Evolutionary conservation across 306 rosid species (phyloP), one percentile per base, ranked within the genome.

Genomic region (Lathyrus aphaca): DNA sequence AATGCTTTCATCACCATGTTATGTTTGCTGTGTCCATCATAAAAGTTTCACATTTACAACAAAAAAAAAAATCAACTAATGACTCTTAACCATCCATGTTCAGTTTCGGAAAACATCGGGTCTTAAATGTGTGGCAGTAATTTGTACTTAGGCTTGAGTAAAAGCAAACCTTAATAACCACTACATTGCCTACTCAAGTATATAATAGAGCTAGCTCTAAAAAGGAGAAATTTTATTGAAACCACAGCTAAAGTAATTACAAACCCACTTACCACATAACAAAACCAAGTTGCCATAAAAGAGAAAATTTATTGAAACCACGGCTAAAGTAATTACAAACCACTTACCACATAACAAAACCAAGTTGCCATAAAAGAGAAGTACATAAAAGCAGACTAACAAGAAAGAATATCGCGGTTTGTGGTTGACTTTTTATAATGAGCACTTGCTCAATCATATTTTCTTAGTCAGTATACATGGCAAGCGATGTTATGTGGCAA

Each of bases 221-320:
- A 18, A 48, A 42, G 18, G 23, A 53, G 51, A 53, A 18, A 21
- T 35, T 40, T 62, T 43, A 61, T 40, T 46, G 62, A 16, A 60
- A 60, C 38, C 32, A 19, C 48, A 29, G 32, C 14, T 4, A 56
- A 11, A 12, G 32, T 60, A 53, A n/a, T 50, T 4, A 79, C 62
- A 51, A 39, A 73, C 3, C 3, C 8, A 60, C 2, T 39, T 44
- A 10, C 15, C 70, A 63, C 30, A 27, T 15, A 48, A 45, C 27
- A 25, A 79, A 67, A 65, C 56, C 49, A 71, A 64, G 15, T 35
- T 57, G 29, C 19, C 63, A 39, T 25, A 30, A 46, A 19, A 55
- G n/a, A n/a, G 38, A 53, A 40, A n/a, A n/a, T n/a, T n/a, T n/a
- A n/a, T n/a, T n/a, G n/a, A 16, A 60, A 59, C 38, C 21, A 19